A percentile compares a stretch with the other conserved stretches of the same genome.
phyloP scores from a whole-genome alignment of 441 rosid genomes.

The Rhodomyrtus psidioides region DNA sequence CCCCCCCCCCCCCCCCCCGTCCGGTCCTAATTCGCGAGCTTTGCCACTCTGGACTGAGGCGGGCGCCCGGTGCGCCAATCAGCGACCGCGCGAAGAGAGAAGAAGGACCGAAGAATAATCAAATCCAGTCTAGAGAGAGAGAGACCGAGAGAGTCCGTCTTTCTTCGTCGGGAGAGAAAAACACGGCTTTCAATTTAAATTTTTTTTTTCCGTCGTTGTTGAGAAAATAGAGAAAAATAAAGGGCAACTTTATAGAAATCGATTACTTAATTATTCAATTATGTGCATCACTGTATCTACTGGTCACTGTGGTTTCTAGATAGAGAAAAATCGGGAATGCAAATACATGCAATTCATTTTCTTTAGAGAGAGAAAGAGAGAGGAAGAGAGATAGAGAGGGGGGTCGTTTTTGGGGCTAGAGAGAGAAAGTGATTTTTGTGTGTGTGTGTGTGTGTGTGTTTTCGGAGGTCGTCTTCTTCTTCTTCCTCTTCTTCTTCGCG shows the following conservation, averaged over 20 bases:
- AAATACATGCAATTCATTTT: background rate
- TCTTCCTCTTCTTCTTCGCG: background rate
- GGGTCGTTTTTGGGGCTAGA: background rate
- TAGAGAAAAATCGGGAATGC: background rate
- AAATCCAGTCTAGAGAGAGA: background rate
- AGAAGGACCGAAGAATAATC: background rate
- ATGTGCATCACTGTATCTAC: background rate
- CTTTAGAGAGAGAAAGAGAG: background rate
- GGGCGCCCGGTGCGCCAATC: background rate
- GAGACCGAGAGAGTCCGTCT: background rate
- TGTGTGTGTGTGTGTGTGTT: background rate
- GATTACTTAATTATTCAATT: background rate
- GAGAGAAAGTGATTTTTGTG: background rate
- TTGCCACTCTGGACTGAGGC: background rate
- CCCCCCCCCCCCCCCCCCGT: no score
- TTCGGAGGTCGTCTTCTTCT: background rate
- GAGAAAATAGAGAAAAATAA: background rate
- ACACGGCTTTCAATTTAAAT: background rate
- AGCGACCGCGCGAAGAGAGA: background rate
- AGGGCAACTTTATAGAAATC: background rate
- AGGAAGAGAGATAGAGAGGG: no score
- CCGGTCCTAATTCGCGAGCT: no score
- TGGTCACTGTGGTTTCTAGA: background rate
- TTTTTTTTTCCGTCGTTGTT: no score
- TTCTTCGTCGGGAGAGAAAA: background rate